Base-by-base conservation (phyloP, 2,329 filamentous ascomycete genomes). In the Thelonectria olida region DNA sequence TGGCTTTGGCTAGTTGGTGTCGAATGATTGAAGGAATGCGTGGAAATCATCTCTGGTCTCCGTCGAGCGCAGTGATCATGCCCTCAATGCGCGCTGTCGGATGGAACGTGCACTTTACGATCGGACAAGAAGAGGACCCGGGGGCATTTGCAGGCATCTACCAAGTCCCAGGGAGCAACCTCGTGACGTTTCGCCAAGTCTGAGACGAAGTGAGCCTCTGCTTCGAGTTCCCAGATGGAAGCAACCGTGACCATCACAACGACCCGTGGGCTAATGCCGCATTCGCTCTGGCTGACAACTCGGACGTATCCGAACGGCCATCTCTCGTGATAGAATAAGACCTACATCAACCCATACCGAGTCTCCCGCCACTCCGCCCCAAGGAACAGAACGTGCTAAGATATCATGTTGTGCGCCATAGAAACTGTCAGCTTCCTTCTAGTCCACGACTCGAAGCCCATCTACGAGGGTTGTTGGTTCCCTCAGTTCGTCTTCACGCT, bases 41-140 rank as follows among this genome's bases (percentile, higher is more conserved):
- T n/a, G n/a, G n/a, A n/a, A n/a, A n/a, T n/a, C n/a, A n/a, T n/a
- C n/a, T n/a, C n/a, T n/a, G n/a, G n/a, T n/a, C n/a, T n/a, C n/a
- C n/a, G 9, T 34, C 15, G 2, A 39, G 8, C 36, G 36, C 36
- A 17, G 36, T 7, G 8, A 41, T 62, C 12, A 64, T 54, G 10
- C 27, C 59, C 6, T 53, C 28, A 4, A 61, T 63, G 52, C 47
- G 61, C 15, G 57, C 42, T 13, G 31, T 36, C 23, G 61, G 49
- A 5, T 65, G 62, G 64, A 64, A 64, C 31, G 17, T 60, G 4
- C 55, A 62, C 36, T 39, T 62, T 23, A 50, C 47, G 2, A 45
- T 27, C 4, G 56, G 58, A 6, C 25, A 25, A 9, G 38, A 51
- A 3, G 38, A 42, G 22, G 41, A 58, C 15, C n/a, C 20, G 28